Percentiles rank a stretch among this genome's conserved stretches.
Evolutionary conservation across 1,139 yeast genomes (phyloP).

Genomic region (Candida pseudoviswanathii): DNA sequence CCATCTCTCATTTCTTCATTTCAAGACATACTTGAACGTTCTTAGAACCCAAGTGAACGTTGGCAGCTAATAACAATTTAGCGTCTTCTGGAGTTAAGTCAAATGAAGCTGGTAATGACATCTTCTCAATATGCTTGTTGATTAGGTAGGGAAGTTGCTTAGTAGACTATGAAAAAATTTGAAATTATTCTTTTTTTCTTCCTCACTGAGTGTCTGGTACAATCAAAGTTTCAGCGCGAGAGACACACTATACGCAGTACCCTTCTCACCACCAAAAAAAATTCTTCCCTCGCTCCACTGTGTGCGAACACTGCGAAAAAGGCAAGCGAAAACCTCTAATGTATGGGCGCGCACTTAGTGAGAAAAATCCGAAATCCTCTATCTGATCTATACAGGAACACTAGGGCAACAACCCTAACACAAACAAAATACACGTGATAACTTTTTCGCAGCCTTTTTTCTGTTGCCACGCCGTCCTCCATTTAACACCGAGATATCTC

Average conservation of each 20-base stretch:
- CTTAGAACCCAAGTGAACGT: slow-evolving; percentile 99
- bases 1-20: background rate
- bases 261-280: background rate
- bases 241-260: slow-evolving; percentile 2
- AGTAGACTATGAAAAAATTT: slow-evolving; percentile 7
- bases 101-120: slow-evolving; percentile 90
- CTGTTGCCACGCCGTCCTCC: too few relatives aligned
- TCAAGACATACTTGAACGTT: slow-evolving; percentile 87
- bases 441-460: too few relatives aligned
- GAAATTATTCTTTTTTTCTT: slow-evolving; percentile 6
- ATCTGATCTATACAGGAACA: background rate
- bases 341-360: background rate
- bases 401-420: background rate
- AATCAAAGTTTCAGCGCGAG: background rate
- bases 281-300: background rate
- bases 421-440: too few relatives aligned
- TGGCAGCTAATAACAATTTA: slow-evolving; percentile 99
- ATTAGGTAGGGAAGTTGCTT: slow-evolving; percentile 7
- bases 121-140: slow-evolving; percentile 26
- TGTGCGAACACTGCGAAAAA: slow-evolving; percentile 1
- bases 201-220: slow-evolving; percentile 5
- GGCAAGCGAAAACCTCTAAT: background rate
- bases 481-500: too few relatives aligned
- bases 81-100: slow-evolving; percentile 98
- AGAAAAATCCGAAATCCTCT: background rate